Evolutionary conservation across 1,284 basidiomycete species (phyloP).

Genomic region (Rhodotorula sp.): DNA sequence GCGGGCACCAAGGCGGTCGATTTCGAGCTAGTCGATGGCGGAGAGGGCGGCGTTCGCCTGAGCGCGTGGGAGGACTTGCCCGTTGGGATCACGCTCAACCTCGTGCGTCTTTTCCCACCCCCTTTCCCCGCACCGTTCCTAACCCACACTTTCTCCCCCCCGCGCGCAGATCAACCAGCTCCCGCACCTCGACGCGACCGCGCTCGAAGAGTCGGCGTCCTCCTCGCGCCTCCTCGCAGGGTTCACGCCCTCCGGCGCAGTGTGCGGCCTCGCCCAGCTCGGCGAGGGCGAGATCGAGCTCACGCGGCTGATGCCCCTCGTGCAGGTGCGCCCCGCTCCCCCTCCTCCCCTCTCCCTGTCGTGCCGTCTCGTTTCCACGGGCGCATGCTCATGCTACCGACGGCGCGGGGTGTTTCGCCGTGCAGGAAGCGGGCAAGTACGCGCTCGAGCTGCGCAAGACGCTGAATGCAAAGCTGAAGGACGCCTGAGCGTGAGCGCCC

Average conservation of each 20-base stretch:
- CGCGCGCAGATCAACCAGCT: conserved; percentile 40
- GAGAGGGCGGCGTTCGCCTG: conserved; percentile 29
- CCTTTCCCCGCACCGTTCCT: not conserved
- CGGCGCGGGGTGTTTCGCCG: too few relatives aligned
- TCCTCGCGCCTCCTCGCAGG: conserved; percentile 21
- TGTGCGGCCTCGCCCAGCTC: conserved; percentile 31
- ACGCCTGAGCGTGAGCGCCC: conserved; percentile 10
- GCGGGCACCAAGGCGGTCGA: conserved; percentile 37
- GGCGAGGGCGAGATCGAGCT: conserved; percentile 43
- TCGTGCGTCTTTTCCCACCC: conserved; percentile 20
- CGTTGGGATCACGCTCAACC: conserved; percentile 31
- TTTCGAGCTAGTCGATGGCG: conserved; percentile 39
- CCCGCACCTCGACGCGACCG: conserved; percentile 37
- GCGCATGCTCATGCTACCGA: not conserved
- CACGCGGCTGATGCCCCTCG: conserved; percentile 14
- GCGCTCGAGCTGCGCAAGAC: conserved; percentile 26
- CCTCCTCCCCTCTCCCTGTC: not conserved
- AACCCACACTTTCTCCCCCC: not conserved
- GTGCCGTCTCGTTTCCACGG: too few relatives aligned
- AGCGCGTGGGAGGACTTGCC: conserved; percentile 36
- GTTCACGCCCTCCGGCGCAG: conserved; percentile 15
- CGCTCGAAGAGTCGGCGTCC: conserved; percentile 32
- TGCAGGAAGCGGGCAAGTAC: conserved; percentile 24
- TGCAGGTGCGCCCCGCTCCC: conserved; percentile 14
- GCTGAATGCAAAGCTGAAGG: conserved; percentile 33